Percentiles rank a stretch among this genome's conserved stretches.
Conservation (phyloP, 225 moss, liverwort and hornwort genomes). For the Sphagnum contortum region DNA sequence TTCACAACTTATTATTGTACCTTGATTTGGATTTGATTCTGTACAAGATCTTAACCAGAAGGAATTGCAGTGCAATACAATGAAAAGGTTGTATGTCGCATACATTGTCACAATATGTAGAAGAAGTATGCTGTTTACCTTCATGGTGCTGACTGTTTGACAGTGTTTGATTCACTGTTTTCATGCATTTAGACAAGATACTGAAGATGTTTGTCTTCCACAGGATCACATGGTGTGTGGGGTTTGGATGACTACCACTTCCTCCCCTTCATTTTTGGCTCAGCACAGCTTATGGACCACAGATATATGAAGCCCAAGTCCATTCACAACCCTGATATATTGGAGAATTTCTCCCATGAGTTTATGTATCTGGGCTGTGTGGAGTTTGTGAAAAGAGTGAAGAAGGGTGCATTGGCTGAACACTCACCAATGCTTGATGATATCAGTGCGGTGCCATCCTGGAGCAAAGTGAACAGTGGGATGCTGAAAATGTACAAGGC, state of each 20-base stretch:
- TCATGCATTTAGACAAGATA: too few relatives aligned
- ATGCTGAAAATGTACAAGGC: constrained; percentile 99
- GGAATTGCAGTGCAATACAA: too few relatives aligned
- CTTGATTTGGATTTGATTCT: too few relatives aligned
- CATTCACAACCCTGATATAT: constrained; percentile 84
- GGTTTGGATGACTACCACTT: constrained; percentile 97
- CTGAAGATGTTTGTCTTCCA: constrained; percentile 6
- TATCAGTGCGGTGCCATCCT: constrained; percentile 77
- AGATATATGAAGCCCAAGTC: constrained; percentile 98
- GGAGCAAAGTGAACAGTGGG: constrained; percentile 89
- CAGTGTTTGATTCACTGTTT: too few relatives aligned
- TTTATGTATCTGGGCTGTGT: constrained; percentile 86
- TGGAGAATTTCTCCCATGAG: constrained; percentile 78
- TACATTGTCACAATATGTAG: too few relatives aligned
- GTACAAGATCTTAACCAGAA: too few relatives aligned
- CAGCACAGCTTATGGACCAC: constrained; percentile 88
- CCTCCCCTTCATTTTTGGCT: constrained; percentile 90
- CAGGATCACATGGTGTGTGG: constrained; percentile 99
- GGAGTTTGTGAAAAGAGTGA: constrained; percentile 87
- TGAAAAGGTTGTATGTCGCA: too few relatives aligned
- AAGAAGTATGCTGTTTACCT: too few relatives aligned
- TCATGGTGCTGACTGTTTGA: too few relatives aligned
- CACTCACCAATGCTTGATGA: constrained; percentile 97
- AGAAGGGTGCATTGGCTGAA: constrained; percentile 88
- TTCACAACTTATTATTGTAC: too few relatives aligned